A percentile compares a stretch with the other conserved stretches of the same genome.
Conservation (phyloP, 208 protist species). For the Balamuthia mandrillaris region DNA sequence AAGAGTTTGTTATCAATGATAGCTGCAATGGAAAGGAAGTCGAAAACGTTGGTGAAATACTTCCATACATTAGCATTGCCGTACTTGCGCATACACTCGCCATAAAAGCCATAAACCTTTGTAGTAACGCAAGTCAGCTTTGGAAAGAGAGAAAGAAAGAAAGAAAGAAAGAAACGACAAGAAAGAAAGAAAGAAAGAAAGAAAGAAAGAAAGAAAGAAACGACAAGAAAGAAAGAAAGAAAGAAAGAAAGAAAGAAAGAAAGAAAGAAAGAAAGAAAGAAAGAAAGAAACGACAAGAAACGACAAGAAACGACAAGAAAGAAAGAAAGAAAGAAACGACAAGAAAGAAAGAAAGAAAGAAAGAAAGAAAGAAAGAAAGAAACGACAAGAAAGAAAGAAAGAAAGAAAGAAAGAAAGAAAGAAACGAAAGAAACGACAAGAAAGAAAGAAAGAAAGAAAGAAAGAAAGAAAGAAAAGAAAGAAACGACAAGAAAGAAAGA, state of each 20-base stretch:
- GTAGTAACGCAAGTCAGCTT: not conserved
- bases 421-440: no score
- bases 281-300: not conserved
- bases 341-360: not conserved
- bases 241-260: not conserved
- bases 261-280: not conserved
- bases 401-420: not conserved
- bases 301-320: no score
- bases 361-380: not conserved
- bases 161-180: not conserved
- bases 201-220: not conserved
- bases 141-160: not conserved
- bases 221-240: not conserved
- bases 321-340: not conserved
- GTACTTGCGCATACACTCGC: constrained; percentile 97
- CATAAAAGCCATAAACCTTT: constrained; percentile 98
- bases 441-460: not conserved
- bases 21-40: constrained; percentile 92
- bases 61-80: constrained; percentile 92
- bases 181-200: not conserved
- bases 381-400: not conserved
- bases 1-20: constrained; percentile 92
- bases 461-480: not conserved
- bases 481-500: no score
- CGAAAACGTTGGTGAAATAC: constrained; percentile 94